phyloP scores from a whole-genome alignment of 805 yeast genomes.

The Ogataea henricii region DNA sequence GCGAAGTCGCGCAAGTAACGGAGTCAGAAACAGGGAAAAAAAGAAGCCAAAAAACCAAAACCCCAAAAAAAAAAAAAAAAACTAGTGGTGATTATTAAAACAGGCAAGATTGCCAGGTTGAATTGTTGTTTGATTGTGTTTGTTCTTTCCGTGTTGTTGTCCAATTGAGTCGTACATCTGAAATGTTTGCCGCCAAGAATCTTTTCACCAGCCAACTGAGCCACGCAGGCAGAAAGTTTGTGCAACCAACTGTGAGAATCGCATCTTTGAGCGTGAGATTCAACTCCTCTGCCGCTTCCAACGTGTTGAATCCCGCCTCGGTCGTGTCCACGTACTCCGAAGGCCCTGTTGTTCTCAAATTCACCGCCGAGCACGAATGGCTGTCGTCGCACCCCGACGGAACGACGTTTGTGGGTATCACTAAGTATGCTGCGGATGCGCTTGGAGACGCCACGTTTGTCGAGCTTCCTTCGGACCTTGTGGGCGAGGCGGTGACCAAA shows the following conservation, averaged over 20 bases:
- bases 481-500: conserved; percentile 44
- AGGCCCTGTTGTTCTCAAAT: conserved; percentile 57
- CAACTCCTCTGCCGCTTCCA: conserved; percentile 23
- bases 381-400: conserved; percentile 82
- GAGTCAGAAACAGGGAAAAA: not conserved
- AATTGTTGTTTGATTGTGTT: not conserved
- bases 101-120: too few relatives aligned
- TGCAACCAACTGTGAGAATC: not conserved
- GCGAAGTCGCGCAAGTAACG: not conserved
- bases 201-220: not conserved
- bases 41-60: not conserved
- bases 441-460: conserved; percentile 95
- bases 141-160: not conserved
- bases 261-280: conserved; percentile 13
- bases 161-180: not conserved
- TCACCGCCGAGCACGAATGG: conserved; percentile 95
- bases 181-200: not conserved
- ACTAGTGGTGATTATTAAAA: too few relatives aligned
- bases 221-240: not conserved
- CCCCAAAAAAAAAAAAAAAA: not conserved
- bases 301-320: conserved; percentile 35
- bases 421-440: conserved; percentile 93
- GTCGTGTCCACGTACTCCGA: conserved; percentile 34
- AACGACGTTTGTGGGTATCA: conserved; percentile 84
- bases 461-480: conserved; percentile 66